Percentiles rank a stretch among this genome's conserved stretches.
Conservation (phyloP, 345 rosid species). For the Pugionium cornutum region DNA sequence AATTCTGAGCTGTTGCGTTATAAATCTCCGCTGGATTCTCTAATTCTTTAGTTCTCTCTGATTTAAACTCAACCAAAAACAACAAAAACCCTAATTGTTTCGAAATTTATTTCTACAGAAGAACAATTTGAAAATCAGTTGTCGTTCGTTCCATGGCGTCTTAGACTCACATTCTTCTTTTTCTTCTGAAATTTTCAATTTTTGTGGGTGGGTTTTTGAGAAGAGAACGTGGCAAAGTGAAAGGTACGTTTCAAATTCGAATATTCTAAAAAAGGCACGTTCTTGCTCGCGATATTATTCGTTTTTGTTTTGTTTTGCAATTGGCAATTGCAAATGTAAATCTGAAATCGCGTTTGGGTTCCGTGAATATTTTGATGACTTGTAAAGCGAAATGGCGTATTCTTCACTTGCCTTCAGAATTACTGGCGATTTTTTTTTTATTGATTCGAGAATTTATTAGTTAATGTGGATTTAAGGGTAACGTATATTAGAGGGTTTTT, state of each 20-base stretch:
- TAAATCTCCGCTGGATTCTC: no score
- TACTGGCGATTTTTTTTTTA: constrained; percentile 6
- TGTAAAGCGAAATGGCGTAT: constrained; percentile 26
- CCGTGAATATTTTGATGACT: constrained; percentile 7
- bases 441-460: constrained; percentile 10
- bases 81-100: background rate
- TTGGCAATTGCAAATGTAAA: constrained; percentile 1
- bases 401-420: constrained; percentile 4
- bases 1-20: no score
- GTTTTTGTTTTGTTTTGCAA: background rate
- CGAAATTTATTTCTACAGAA: background rate
- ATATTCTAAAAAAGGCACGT: constrained; percentile 27
- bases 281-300: constrained; percentile 33
- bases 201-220: background rate
- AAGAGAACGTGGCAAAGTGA: constrained; percentile 5
- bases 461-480: constrained; percentile 29
- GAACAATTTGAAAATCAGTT: background rate
- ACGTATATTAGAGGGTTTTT: constrained; percentile 39
- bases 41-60: no score
- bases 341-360: constrained; percentile 22
- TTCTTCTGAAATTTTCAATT: background rate
- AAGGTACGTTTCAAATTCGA: constrained; percentile 23
- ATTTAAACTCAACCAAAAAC: no score
- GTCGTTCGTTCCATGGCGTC: background rate
- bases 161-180: background rate